Base-by-base conservation (phyloP, 495 filamentous ascomycete genomes). In the Aeminium ludgeri region DNA sequence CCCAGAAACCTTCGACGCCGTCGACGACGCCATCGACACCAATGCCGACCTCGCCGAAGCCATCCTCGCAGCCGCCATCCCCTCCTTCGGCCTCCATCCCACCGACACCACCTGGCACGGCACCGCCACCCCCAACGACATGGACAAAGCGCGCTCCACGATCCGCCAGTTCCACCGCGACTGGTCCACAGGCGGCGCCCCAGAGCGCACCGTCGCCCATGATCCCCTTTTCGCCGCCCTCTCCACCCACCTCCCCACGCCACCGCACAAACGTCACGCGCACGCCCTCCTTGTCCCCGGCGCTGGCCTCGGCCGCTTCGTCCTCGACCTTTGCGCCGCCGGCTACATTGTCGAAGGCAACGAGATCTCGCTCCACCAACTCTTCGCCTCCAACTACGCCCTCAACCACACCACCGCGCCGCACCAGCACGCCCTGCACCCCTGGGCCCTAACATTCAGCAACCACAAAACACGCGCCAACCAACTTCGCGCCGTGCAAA, bases 161-260 rank as follows among this genome's bases (percentile, higher is more conserved):
- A 65, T 99, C 36, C 69, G 85, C 16, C 89, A 99, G 55, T 81
- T 99, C 52, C 95, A 84, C 55, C 81, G 89, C 5, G 89, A 99
- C 57, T 99, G 89, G 89, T 84, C 82, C 30, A 68, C 65, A 7
- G 86, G 81, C 50, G 89, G 87, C 2, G 59, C 56, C 15, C 40
- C 55, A 0, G 89, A 99, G 61, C 67, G 91, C 4, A 63, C 72
- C 3, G 74, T 73, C 8, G 86, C 78, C 58, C 87, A 85, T 56
- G 65, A 62, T 1, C 83, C 81, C 0, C 68, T 96, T 2, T 61
- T 86, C 35, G 47, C 57, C 16, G 75, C 74, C 23, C 63, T 95
- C 16, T 56, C 60, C 3, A 50, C 53, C 3, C 70, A 80, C 49
- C 74, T 76, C 50, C 49, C 63, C 3, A 35, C 45, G 16, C 53